Evolutionary conservation across 305 asterid species (phyloP), one percentile per base, ranked within the genome.

Genomic region (Fraxinus sp.): DNA sequence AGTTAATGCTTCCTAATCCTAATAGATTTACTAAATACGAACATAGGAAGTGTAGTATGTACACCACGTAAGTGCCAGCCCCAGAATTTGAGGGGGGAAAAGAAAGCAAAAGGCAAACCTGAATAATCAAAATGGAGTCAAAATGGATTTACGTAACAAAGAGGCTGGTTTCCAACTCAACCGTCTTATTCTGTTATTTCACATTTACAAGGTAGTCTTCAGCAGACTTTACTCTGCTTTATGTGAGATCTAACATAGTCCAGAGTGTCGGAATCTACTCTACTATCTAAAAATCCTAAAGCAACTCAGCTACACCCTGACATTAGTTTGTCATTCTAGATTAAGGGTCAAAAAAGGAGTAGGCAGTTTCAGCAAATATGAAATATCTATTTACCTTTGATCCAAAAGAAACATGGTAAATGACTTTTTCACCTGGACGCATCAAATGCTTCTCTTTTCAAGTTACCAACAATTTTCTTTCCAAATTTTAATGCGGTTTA

Each of bases 161-260:
- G 74, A 68, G n/a, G 74, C 74, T 68, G 74, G 39, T 30, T 68
- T 28, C 37, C 74, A 28, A 68, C 74, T 68, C 74, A 68, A 28
- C 36, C 11, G 28, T 68, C 39, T 28, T 68, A 70, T 30, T 70
- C 39, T 70, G 22, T 14, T 70, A 28, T 13, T 70, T 32, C 37
- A 68, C 74, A 70, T 70, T 70, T 30, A 70, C 10, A 70, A 28
- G 75, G 75, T 28, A 68, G 39, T 5, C 36, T 68, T 68, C 20
- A 28, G 37, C 20, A 70, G 37, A 70, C 39, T 16, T 59, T 68
- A 68, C 74, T 30, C 22, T 4, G 41, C 41, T 70, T 10, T 70
- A 30, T 70, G 37, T 62, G 72, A 62, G 72, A 22, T 62, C 33
- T 62, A 22, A 62, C 33, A 8, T 20, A 20, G 72, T 7, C 7